These are phyloP conservation scores for Coemansia sp. DNA, from an alignment of 192 early-diverging fungal species.

Conservation along the genomic window DNA sequence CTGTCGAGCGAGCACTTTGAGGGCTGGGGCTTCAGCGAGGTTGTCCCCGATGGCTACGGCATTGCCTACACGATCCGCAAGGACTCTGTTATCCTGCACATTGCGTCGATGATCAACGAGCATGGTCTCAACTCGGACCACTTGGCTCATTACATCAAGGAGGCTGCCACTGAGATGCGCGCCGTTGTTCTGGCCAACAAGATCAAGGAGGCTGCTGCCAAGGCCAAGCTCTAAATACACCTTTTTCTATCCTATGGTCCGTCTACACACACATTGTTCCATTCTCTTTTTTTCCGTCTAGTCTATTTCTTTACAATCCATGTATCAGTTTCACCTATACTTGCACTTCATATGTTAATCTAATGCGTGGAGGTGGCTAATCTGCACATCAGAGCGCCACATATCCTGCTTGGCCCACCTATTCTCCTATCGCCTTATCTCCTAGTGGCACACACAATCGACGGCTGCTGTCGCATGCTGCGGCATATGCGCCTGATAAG, in stretches of 20 bases:
- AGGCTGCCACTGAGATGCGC: slow-evolving; percentile 85
- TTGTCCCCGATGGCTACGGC: slow-evolving; percentile 88
- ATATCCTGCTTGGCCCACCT: too few relatives aligned
- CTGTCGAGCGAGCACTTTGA: slow-evolving; percentile 88
- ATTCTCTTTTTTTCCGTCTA: neutral
- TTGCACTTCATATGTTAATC: too few relatives aligned
- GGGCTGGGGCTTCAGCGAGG: slow-evolving; percentile 88
- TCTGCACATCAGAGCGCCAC: too few relatives aligned
- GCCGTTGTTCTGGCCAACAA: slow-evolving; percentile 54
- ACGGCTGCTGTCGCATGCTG: too few relatives aligned
- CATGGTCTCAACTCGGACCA: slow-evolving; percentile 56
- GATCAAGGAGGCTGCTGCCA: slow-evolving; percentile 22
- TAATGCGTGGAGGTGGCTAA: too few relatives aligned
- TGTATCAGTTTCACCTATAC: too few relatives aligned
- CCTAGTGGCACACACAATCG: too few relatives aligned
- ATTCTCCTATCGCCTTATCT: too few relatives aligned
- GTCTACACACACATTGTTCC: neutral
- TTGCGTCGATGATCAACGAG: slow-evolving; percentile 66
- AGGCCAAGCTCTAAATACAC: slow-evolving; percentile 37
- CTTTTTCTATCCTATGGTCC: neutral
- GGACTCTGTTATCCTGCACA: slow-evolving; percentile 81
- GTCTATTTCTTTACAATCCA: slow-evolving; percentile 1
- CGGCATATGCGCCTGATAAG: too few relatives aligned
- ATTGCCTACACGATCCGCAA: slow-evolving; percentile 93
- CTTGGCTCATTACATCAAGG: slow-evolving; percentile 77